phyloP scores from a whole-genome alignment of 371 early-diverging fungal species.

The Mucor mucedo region DNA sequence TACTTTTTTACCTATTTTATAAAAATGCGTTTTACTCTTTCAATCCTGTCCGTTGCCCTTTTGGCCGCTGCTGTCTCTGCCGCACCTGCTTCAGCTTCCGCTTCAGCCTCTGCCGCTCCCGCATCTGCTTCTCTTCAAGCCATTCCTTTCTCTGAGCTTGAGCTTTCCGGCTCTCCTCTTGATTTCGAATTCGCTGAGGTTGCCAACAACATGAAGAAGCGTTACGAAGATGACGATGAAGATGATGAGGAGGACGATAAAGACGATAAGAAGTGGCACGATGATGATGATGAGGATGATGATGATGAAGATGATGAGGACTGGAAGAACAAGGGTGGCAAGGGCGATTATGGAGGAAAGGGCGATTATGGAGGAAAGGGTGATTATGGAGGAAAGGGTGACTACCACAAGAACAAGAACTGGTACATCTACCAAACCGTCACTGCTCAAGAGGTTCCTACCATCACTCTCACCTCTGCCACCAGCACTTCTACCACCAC shows the following conservation, averaged over 20 bases:
- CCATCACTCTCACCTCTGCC: not conserved
- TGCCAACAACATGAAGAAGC: constrained; percentile 7
- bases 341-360: not conserved
- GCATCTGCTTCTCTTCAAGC: not conserved
- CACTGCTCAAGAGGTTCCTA: not conserved
- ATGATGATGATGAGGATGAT: constrained; percentile 15
- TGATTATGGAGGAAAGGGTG: not conserved
- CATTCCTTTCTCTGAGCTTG: not conserved
- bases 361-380: not conserved
- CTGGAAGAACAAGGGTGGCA: not conserved
- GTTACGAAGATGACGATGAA: constrained; percentile 8
- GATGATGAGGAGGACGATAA: constrained; percentile 5
- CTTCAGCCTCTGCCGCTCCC: constrained; percentile 17
- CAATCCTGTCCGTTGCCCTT: constrained; percentile 39
- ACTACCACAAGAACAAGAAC: constrained; percentile 9
- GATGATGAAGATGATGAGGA: not conserved
- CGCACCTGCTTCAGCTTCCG: constrained; percentile 23
- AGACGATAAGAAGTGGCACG: constrained; percentile 3
- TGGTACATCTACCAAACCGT: constrained; percentile 18
- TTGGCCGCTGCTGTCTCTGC: constrained; percentile 36
- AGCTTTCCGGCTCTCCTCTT: not conserved
- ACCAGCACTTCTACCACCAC: constrained; percentile 1
- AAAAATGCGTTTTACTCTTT: constrained; percentile 46
- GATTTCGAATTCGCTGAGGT: not conserved
- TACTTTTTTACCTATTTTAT: not conserved